Evolutionary conservation across 2,329 filamentous ascomycete genomes (phyloP).

Genomic region (Metarhizium rileyi): DNA sequence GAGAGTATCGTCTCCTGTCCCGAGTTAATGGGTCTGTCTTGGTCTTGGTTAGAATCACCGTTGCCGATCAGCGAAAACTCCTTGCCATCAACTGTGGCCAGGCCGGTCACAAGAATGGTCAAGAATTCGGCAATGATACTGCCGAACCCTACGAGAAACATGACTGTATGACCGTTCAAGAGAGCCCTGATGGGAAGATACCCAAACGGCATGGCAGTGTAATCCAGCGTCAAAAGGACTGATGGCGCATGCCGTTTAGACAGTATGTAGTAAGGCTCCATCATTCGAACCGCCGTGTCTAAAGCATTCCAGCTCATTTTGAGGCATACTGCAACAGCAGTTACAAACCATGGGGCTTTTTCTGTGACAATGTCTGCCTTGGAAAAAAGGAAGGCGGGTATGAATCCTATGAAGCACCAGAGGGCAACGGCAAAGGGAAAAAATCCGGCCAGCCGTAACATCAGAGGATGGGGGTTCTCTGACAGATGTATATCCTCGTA

Average conservation of each 20-base stretch:
- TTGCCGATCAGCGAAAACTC: constrained; percentile 37
- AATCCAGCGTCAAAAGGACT: constrained; percentile 59
- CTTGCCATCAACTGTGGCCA: constrained; percentile 54
- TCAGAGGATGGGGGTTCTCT: constrained; percentile 57
- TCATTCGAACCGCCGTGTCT: constrained; percentile 60
- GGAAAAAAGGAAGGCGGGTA: constrained; percentile 55
- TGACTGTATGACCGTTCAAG: constrained; percentile 52
- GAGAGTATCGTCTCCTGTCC: constrained; percentile 52
- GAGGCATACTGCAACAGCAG: constrained; percentile 53
- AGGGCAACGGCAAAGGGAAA: constrained; percentile 52
- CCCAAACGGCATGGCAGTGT: constrained; percentile 61
- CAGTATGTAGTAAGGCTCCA: constrained; percentile 66
- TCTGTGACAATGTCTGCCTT: constrained; percentile 44
- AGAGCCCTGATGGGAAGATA: constrained; percentile 53
- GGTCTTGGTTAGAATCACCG: constrained; percentile 6
- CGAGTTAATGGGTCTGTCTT: constrained; percentile 28
- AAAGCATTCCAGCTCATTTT: constrained; percentile 61
- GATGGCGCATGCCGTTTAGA: constrained; percentile 55
- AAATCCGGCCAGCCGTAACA: constrained; percentile 51
- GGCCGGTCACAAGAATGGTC: constrained; percentile 57
- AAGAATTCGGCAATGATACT: constrained; percentile 64
- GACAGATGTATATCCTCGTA: constrained; percentile 40
- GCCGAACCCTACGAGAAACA: constrained; percentile 60
- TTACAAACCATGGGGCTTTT: constrained; percentile 55
- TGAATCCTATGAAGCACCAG: constrained; percentile 42